These are phyloP conservation scores for Diaporthe helianthi DNA, from an alignment of 2,329 filamentous ascomycete species.

Conservation along the genomic window DNA sequence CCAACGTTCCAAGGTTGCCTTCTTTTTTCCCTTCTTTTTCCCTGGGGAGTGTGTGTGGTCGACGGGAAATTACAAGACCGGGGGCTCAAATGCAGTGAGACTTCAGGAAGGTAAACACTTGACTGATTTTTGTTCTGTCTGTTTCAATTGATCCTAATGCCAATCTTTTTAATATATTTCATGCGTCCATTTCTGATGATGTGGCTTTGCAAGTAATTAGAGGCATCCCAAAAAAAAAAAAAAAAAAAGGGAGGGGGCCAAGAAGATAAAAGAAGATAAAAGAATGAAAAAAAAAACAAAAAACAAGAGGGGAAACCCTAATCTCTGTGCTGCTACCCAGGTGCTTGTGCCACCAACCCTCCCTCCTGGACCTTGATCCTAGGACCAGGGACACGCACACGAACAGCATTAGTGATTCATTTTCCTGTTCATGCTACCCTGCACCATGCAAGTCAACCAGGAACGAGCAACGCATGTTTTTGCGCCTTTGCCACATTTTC, in stretches of 20 bases:
- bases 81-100: background rate
- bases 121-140: conserved; percentile 1
- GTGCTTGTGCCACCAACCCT: conserved; percentile 13
- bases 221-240: background rate
- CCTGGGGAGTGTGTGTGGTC: background rate
- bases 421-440: conserved; percentile 4
- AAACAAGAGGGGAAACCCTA: conserved; percentile 8
- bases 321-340: background rate
- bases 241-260: too few relatives aligned
- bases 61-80: conserved; percentile 19
- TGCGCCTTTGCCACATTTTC: background rate
- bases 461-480: conserved; percentile 9
- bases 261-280: background rate
- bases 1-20: background rate
- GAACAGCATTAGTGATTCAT: conserved; percentile 2
- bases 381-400: background rate
- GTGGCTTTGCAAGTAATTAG: conserved; percentile 17
- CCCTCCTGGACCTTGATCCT: background rate
- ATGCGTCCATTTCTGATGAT: background rate
- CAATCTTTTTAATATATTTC: background rate
- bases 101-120: conserved; percentile 4
- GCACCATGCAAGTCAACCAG: conserved; percentile 8
- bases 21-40: too few relatives aligned
- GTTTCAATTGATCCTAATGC: conserved; percentile 21
- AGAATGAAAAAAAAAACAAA: background rate